phyloP scores from a whole-genome alignment of 2,329 filamentous ascomycete genomes.

The Paecilomyces variotii region DNA sequence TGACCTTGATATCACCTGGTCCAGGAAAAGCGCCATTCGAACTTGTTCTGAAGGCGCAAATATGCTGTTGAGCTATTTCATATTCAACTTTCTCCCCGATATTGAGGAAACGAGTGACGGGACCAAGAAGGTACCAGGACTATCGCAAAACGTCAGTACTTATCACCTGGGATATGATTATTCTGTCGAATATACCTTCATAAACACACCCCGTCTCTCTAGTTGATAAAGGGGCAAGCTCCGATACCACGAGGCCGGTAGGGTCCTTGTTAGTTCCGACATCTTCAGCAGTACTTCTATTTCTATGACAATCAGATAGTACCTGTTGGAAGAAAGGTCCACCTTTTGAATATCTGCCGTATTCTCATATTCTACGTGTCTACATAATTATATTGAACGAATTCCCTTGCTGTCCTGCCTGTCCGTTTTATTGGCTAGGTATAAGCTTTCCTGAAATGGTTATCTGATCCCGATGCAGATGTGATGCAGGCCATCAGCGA shows the following conservation, averaged over 20 bases:
- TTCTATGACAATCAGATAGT: neutral
- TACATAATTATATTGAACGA: neutral
- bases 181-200: conserved; percentile 29
- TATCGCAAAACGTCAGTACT: conserved; percentile 13
- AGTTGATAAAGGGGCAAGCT: conserved; percentile 43
- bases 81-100: conserved; percentile 38
- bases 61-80: conserved; percentile 42
- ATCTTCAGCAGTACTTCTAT: conserved; percentile 12
- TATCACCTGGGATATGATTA: conserved; percentile 1
- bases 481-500: neutral
- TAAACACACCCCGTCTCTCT: conserved; percentile 42
- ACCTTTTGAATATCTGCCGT: neutral
- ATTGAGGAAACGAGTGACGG: conserved; percentile 42
- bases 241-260: conserved; percentile 48
- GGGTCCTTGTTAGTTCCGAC: conserved; percentile 30
- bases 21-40: conserved; percentile 19
- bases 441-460: conserved; percentile 24
- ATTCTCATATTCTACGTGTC: conserved; percentile 1
- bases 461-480: conserved; percentile 18
- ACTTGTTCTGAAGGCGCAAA: conserved; percentile 31
- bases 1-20: conserved; percentile 33
- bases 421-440: conserved; percentile 4
- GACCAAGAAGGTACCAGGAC: conserved; percentile 48
- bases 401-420: neutral
- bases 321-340: conserved; percentile 4